phyloP scores from a whole-genome alignment of 2,329 filamentous ascomycete genomes.

The Fusarium sp. region DNA sequence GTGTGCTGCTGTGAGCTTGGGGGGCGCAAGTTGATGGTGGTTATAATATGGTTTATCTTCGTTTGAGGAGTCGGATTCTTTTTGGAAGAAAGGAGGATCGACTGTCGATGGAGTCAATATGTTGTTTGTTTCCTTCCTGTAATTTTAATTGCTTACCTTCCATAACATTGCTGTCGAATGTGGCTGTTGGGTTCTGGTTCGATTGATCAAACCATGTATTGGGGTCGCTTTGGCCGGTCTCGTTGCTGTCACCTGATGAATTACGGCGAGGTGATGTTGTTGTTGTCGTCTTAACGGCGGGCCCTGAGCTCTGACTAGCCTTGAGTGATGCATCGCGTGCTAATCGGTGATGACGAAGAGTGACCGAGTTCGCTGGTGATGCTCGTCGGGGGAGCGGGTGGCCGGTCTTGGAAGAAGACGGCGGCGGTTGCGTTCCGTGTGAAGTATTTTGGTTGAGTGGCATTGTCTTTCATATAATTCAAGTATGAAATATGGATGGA shows the following conservation, averaged over 20 bases:
- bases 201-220: conserved; percentile 66
- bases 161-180: conserved; percentile 58
- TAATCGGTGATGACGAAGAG: conserved; percentile 59
- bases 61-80: conserved; percentile 63
- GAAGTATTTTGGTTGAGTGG: conserved; percentile 41
- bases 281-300: conserved; percentile 27
- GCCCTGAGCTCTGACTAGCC: conserved; percentile 44
- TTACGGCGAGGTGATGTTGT: conserved; percentile 50
- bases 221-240: conserved; percentile 62
- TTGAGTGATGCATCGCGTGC: conserved; percentile 56
- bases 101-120: conserved; percentile 48
- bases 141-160: conserved; percentile 54
- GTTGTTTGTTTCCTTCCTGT: not conserved
- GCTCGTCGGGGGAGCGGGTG: conserved; percentile 59
- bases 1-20: conserved; percentile 53
- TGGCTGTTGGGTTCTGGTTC: conserved; percentile 61
- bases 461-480: conserved; percentile 44
- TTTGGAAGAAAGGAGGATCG: conserved; percentile 68
- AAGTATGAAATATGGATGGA: not conserved
- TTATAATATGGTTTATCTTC: conserved; percentile 54
- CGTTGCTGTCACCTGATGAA: conserved; percentile 63
- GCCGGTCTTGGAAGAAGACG: conserved; percentile 44
- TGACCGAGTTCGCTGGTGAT: conserved; percentile 60
- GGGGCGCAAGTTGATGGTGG: conserved; percentile 39
- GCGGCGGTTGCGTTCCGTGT: conserved; percentile 43